Conservation (phyloP, 192 early-diverging fungal species). For the Powellomyces hirtus region DNA sequence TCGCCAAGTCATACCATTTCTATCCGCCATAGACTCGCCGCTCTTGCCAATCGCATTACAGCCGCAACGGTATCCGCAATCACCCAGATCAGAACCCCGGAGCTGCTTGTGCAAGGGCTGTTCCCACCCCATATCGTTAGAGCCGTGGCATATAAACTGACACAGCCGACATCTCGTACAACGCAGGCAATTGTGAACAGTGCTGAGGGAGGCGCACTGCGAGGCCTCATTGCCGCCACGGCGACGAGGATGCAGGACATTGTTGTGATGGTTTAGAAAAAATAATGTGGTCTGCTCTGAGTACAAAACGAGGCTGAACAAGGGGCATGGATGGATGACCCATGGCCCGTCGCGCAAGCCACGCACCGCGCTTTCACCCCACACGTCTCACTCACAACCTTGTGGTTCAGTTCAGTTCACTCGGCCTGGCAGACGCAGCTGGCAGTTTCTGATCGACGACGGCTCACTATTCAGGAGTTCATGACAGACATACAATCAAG, state of each 20-base stretch:
- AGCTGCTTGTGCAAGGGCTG: neutral
- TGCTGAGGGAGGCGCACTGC: neutral
- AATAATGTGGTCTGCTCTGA: no score
- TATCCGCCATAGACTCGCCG: neutral
- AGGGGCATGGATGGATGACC: no score
- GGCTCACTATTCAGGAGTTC: no score
- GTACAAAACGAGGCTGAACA: no score
- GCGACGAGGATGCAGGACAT: constrained; percentile 17
- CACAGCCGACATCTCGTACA: neutral
- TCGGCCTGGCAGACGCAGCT: no score
- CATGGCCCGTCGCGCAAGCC: no score
- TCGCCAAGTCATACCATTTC: neutral
- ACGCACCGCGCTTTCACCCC: no score
- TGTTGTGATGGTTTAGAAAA: no score
- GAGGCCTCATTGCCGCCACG: neutral
- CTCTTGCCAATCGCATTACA: neutral
- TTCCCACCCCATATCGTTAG: neutral
- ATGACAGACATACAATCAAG: no score
- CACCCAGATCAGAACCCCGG: neutral
- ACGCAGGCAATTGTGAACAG: neutral
- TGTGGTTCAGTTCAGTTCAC: no score
- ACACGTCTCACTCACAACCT: no score
- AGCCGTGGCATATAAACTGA: neutral
- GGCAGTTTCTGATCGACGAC: no score
- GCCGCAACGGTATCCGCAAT: constrained; percentile 1